Conservation (phyloP, 139 green algal species). For the Coelastrella sp. region DNA sequence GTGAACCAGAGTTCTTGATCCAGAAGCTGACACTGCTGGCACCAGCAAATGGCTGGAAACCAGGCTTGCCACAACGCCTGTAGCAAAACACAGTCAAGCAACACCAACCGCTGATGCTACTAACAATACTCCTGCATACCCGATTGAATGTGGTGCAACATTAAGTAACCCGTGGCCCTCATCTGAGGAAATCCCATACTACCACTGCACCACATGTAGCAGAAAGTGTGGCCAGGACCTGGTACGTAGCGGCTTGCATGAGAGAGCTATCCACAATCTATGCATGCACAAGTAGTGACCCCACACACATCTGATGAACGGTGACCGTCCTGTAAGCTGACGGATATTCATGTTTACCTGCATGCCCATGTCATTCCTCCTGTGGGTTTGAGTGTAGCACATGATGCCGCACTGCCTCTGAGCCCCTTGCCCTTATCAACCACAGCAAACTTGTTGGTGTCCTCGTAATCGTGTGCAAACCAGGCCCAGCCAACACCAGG, state of each 20-base stretch:
- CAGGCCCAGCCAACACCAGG: constrained; percentile 44
- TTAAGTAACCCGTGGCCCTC: too few relatives aligned
- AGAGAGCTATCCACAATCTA: too few relatives aligned
- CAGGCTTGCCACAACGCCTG: constrained; percentile 33
- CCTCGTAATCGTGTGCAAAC: constrained; percentile 1
- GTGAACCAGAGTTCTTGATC: neutral
- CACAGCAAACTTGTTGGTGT: neutral
- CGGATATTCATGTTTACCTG: neutral
- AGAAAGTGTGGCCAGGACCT: too few relatives aligned
- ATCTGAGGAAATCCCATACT: too few relatives aligned
- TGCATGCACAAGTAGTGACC: too few relatives aligned
- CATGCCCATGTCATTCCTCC: constrained; percentile 41
- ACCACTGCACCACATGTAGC: too few relatives aligned
- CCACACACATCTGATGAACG: too few relatives aligned
- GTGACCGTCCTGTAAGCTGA: too few relatives aligned
- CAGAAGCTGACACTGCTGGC: constrained; percentile 26
- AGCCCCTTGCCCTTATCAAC: constrained; percentile 38
- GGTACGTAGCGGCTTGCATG: too few relatives aligned
- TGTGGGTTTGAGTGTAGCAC: constrained; percentile 4
- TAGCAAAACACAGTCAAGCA: neutral
- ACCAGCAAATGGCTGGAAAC: constrained; percentile 45
- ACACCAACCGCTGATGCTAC: neutral
- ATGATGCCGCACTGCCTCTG: neutral
- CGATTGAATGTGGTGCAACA: too few relatives aligned
- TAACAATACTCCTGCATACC: neutral